Evolutionary conservation across 2,329 filamentous ascomycete genomes (phyloP).

Genomic region (Exophiala spinifera): DNA sequence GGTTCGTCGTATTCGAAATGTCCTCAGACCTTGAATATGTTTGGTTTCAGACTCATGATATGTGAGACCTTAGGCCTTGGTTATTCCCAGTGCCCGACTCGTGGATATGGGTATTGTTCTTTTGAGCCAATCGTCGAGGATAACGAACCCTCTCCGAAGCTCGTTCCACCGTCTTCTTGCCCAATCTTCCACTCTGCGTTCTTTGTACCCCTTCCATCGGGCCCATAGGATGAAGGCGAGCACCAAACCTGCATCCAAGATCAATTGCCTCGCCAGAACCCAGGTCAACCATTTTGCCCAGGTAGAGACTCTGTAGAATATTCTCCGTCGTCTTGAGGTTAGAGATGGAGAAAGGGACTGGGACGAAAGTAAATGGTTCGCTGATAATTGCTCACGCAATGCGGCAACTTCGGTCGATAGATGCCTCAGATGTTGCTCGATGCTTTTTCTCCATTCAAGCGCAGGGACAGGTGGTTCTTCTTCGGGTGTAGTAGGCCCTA

Average conservation of each 20-base stretch:
- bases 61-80: background rate
- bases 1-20: no score
- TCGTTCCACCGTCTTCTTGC: constrained; percentile 23
- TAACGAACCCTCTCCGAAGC: background rate
- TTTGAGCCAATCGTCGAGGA: constrained; percentile 12
- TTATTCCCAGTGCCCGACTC: background rate
- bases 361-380: constrained; percentile 59
- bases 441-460: constrained; percentile 40
- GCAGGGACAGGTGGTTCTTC: constrained; percentile 4
- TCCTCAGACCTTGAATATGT: no score
- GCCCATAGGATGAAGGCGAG: constrained; percentile 41
- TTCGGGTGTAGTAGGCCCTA: constrained; percentile 29
- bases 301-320: constrained; percentile 61
- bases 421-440: constrained; percentile 81
- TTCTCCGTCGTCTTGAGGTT: constrained; percentile 37
- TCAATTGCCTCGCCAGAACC: constrained; percentile 68
- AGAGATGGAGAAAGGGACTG: constrained; percentile 32
- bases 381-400: constrained; percentile 81
- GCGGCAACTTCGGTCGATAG: constrained; percentile 92
- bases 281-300: constrained; percentile 72
- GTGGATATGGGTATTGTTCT: constrained; percentile 3
- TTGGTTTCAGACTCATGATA: no score
- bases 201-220: constrained; percentile 37
- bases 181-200: constrained; percentile 40
- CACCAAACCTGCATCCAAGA: constrained; percentile 63